Evolutionary conservation across 2,329 filamentous ascomycete species (phyloP), one percentile per base, ranked within the genome.

Genomic region (Sarocladium strictum): DNA sequence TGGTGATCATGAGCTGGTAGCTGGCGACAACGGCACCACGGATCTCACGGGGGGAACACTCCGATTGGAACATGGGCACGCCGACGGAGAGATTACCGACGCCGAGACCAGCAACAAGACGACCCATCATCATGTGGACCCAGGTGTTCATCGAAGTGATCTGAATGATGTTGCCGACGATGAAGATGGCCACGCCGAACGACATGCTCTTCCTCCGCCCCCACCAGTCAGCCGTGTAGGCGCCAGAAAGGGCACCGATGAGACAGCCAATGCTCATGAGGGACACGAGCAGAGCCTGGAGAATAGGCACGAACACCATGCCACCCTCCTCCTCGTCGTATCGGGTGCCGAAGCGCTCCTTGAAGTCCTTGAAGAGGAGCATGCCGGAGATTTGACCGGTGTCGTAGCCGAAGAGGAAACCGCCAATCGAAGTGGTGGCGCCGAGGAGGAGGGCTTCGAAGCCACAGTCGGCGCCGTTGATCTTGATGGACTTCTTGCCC

Each of bases 1-100:
- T 72, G 0, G 85, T 89, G 65, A 89, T 86, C 71, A 88, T 84
- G 15, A 89, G 79, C 69, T 89, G 86, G 68, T 89, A 89, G n/a
- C 79, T 83, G 3, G 79, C 76, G n/a, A 86, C 80, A 41, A 87
- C 78, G 32, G 80, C 78, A 60, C 83, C 84, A 60, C 84, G 80
- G 57, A 86, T 84, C 61, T 82, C 76, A 15, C 76, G 75, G 3
- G 84, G 84, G 1, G 80, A 76, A 53, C 76, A 82, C 64, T 87
- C 84, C 38, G 80, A 80, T 67, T 87, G 83, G 67, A 83, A 86
- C 76, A 87, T 83, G 56, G 84, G 84, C 2, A 86, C 82, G 33
- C 81, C 75, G 32, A 86, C 79, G 0, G 82, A 86, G 1, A 89
- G 73, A 53, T 77, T 84, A 41, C 86, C 86, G 26, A 89, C 78